Evolutionary conservation across 192 early-diverging fungal species (phyloP), one percentile per base, ranked within the genome.

Genomic region (Gigaspora rosea): DNA sequence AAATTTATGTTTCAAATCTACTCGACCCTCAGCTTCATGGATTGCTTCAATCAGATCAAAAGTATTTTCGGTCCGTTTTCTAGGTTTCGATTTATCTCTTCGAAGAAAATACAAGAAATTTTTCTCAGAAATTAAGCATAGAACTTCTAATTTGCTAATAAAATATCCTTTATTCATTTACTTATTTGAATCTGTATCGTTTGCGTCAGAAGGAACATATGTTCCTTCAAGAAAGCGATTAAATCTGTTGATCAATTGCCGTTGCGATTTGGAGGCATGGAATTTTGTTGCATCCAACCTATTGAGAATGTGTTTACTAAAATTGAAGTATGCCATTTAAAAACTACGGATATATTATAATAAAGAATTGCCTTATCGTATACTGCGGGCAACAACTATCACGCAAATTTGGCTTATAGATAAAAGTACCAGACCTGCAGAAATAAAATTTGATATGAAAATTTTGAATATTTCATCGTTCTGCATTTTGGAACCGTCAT

Each of bases 331-430:
- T 36, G 16, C 32, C 32, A 16, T 36, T 65, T 16, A 36, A 64
- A 16, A 11, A 16, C 16, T 36, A 41, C n/a, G n/a, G n/a, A n/a
- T n/a, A n/a, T 5, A n/a, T 16, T 36, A 6, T 15, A 64, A 2
- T n/a, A 15, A n/a, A 47, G 35, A 48, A 51, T 61, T 81, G 85
- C 88, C 84, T 82, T 71, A 94, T 95, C 0, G 94, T 90, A 76
- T 93, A 91, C 58, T 89, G 86, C 0, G 91, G 92, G 82, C 92
- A 93, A 76, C 92, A 95, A 51, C 89, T 92, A 15, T 82, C 77
- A 4, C 83, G 65, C 12, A 92, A 78, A 50, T 88, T 82, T 1
- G 93, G 93, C 70, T 91, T 94, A 86, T 95, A 95, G 8, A 90
- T 63, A 70, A 94, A 94, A 18, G 86, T 59, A 2, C 92, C 92